Base-by-base conservation (phyloP, 1,284 basidiomycete species). In the Microbotryum violaceum region DNA sequence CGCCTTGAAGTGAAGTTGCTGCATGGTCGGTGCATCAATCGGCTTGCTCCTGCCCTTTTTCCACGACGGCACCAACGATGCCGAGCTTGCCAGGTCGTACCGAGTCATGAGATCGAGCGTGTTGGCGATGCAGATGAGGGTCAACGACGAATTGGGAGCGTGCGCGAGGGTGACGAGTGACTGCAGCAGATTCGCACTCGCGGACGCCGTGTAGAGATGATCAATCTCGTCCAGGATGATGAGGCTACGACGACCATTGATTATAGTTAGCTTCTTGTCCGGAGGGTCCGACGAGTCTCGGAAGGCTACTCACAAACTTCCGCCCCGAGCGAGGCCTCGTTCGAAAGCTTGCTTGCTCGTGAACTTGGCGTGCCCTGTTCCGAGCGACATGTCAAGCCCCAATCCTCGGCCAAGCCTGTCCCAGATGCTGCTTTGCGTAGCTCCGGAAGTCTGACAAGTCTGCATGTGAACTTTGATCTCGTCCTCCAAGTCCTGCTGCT, bases 161-260 rank as follows among this genome's bases (percentile, higher is more conserved):
- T 70, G 56, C 21, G 70, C 68, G 45, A 71, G 58, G n/a, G 67
- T 25, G 67, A 77, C 75, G 57, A 78, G 70, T 37, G 72, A 66
- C 62, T 77, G 70, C 54, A 77, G 71, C n/a, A 77, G 65, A 70
- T 75, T 58, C 69, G 73, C 60, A 29, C 53, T 3, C 14, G 44
- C 18, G 1, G 57, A 44, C 37, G 64, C 44, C 14, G 69, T 67
- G 12, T 75, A 66, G 37, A 78, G 67, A 55, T 76, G 75, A 62
- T 78, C 77, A 63, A 78, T 75, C 67, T 78, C 77, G 65, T 78
- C 77, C 47, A 78, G 73, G 9, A 78, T 72, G 46, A 78, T 71
- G 10, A 77, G 68, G 64, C 69, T 70, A 57, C 6, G 16, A 27
- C 4, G 42, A 62, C 46, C 31, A 31, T 31, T 31, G 31, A 8